phyloP scores from a whole-genome alignment of 306 rosid genomes.

The Rubus parviflorus region DNA sequence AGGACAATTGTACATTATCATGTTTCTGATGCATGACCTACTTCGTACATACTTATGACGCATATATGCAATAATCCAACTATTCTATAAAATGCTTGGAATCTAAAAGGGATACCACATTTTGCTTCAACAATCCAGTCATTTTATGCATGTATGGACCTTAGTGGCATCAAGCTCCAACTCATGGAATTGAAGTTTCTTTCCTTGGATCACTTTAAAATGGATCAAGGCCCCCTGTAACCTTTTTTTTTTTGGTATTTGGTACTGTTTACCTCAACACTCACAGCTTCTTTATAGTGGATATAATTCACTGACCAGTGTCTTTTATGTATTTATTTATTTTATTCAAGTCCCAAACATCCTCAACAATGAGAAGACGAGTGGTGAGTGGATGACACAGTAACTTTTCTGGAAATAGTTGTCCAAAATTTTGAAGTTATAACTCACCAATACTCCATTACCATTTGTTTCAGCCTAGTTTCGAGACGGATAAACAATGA shows the following conservation, averaged over 20 bases:
- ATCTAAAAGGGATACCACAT: not conserved
- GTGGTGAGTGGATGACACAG: not conserved
- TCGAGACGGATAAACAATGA: constrained; percentile 69
- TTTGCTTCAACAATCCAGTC: not conserved
- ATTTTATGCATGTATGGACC: not conserved
- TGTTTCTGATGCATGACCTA: constrained; percentile 1
- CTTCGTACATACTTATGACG: not conserved
- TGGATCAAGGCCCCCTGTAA: not conserved
- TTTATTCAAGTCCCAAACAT: not conserved
- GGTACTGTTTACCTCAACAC: not conserved
- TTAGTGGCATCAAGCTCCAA: not conserved
- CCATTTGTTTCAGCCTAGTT: constrained; percentile 76
- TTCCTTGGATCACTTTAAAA: not conserved
- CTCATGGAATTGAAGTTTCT: not conserved
- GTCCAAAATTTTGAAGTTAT: not conserved
- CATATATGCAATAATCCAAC: not conserved
- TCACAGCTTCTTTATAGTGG: not conserved
- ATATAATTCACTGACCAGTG: not conserved
- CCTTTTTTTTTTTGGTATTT: not conserved
- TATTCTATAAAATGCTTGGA: not conserved
- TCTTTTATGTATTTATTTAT: not conserved
- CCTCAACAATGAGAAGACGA: not conserved
- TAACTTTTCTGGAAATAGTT: not conserved
- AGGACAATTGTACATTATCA: not conserved
- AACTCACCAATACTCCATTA: constrained; percentile 76